Conservation (phyloP, 169 alveolate genomes). For the Plasmodium knowlesi region DNA sequence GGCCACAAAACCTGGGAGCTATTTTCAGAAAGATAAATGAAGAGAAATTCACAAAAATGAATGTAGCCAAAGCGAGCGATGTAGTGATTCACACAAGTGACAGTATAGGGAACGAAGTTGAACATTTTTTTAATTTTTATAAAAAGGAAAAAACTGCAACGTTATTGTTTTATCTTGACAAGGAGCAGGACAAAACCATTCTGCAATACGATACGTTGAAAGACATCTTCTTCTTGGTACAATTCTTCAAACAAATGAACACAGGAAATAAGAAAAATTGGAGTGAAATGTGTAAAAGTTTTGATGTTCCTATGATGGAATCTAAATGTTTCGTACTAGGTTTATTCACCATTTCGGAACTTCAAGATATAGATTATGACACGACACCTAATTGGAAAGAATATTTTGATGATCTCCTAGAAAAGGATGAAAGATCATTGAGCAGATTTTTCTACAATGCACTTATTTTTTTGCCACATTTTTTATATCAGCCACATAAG, state of each 20-base stretch:
- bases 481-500: conserved; percentile 57
- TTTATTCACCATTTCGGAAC: conserved; percentile 26
- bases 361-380: conserved; percentile 19
- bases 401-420: conserved; percentile 7
- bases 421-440: not conserved
- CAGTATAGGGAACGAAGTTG: conserved; percentile 3
- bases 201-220: conserved; percentile 29
- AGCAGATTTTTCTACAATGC: conserved; percentile 18
- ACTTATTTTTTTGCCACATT: conserved; percentile 32
- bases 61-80: conserved; percentile 8
- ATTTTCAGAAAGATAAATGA: not conserved
- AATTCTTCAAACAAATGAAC: conserved; percentile 40
- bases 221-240: conserved; percentile 47
- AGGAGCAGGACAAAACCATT: conserved; percentile 1
- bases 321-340: conserved; percentile 64
- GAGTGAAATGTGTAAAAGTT: conserved; percentile 52
- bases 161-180: conserved; percentile 27
- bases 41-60: not conserved
- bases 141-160: conserved; percentile 57
- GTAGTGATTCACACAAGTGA: conserved; percentile 32
- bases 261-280: conserved; percentile 3
- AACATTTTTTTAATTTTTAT: conserved; percentile 40
- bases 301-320: conserved; percentile 27
- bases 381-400: not conserved
- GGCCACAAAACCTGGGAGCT: not conserved